Percentiles rank a stretch among this genome's conserved stretches.
Evolutionary conservation across 2,329 filamentous ascomycete species (phyloP).

Genomic region (Colletotrichum sp.): DNA sequence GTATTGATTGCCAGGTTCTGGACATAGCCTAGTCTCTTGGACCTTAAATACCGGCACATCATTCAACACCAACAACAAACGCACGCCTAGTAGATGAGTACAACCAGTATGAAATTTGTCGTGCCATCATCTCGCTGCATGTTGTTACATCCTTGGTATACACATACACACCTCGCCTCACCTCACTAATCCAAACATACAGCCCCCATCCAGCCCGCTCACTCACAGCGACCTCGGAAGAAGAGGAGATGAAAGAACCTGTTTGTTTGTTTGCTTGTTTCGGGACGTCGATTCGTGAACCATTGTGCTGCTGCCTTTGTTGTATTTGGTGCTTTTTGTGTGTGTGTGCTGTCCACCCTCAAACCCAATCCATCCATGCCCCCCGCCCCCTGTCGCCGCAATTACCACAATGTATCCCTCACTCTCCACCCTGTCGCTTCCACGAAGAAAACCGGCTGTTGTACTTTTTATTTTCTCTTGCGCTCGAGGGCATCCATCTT

Average conservation of each 20-base stretch:
- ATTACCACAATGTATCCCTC: neutral
- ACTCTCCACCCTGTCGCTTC: neutral
- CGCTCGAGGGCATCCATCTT: constrained; percentile 70
- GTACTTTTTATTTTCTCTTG: constrained; percentile 65
- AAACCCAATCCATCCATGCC: neutral
- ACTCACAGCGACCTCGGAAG: neutral
- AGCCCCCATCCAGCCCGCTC: fast-evolving
- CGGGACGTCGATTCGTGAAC: neutral
- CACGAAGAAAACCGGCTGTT: neutral
- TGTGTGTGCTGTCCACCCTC: constrained; percentile 6
- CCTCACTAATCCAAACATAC: neutral
- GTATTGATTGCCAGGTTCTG: too few relatives aligned
- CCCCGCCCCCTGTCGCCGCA: neutral
- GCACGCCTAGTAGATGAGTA: fast-evolving
- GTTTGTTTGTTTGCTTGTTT: neutral
- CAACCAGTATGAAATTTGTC: neutral
- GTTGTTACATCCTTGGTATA: neutral
- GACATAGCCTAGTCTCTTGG: neutral
- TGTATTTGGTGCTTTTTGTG: neutral
- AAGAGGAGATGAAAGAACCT: neutral
- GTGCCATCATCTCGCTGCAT: neutral
- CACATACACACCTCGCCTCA: neutral
- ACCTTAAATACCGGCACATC: neutral
- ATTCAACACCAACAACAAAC: neutral
- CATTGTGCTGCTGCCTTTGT: constrained; percentile 12